Base-by-base conservation (phyloP, 139 green algal species). In the Coelastrella sp. region DNA sequence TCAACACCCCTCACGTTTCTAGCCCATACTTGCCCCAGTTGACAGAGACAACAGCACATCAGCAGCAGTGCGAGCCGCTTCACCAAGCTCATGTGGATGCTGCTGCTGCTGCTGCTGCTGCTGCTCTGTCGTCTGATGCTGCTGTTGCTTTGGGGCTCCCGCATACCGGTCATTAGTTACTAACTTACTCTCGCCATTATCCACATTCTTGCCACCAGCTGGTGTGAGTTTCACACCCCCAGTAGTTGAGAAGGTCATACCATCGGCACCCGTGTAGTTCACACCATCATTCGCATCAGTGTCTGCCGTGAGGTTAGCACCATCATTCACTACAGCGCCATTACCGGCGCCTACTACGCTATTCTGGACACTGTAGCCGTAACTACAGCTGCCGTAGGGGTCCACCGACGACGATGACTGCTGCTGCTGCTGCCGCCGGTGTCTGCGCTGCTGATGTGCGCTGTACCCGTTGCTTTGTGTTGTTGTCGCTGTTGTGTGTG, bases 381-480 rank as follows among this genome's bases (percentile, higher is more conserved):
- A 6, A 76, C 17, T 76, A 17, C 14, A 32, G 17, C 68, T 76
- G 68, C 68, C 68, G 17, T 22, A 10, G 5, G 22, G 14, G 5
- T 76, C 68, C n/a, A 76, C 68, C 16, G 64, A 71, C 16, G 68
- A 76, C 16, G 16, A 32, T 10, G 16, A 76, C 59, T 61, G 65
- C 65, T 65, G 22, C 65, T 65, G 64, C 65, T 65, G 22, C 65
- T 65, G 64, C 3, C 60, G 61, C 66, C 80, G 81, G 47, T 71
- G 32, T 4, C 11, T 47, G 17, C 66, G 65, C 83, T 65, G 47
- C 57, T 85, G 58, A 17, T 98, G 95, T 83, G 91, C 91, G 64
- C 64, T 87, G 4, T 84, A 93, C 20, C 92, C 97, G 7, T 90
- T 81, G 54, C 80, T 90, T 57, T 95, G 82, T 11, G 91, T 98